Percentiles rank a stretch among this genome's conserved stretches.
phyloP scores from a whole-genome alignment of 2,329 filamentous ascomycete genomes.

The Dactylonectria estremocensis region DNA sequence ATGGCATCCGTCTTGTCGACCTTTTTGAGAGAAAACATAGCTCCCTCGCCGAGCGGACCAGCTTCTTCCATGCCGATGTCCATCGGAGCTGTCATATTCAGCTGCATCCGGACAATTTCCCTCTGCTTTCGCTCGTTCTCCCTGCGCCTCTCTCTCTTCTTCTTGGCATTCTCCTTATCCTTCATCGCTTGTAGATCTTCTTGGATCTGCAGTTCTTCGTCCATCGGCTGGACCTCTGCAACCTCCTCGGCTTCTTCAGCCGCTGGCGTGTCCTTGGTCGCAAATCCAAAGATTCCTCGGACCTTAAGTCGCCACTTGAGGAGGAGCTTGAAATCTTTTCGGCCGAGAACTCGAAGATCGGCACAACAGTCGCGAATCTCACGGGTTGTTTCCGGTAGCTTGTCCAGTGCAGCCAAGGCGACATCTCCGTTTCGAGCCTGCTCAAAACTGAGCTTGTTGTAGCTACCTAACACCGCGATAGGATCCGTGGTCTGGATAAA shows the following conservation, averaged over 20 bases:
- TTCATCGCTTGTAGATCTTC: slow-evolving; percentile 87
- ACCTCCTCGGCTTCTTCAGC: slow-evolving; percentile 74
- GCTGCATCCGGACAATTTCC: slow-evolving; percentile 95
- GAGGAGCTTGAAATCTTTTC: slow-evolving; percentile 93
- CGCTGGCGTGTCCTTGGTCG: slow-evolving; percentile 76
- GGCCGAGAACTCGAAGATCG: slow-evolving; percentile 90
- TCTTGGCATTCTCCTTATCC: slow-evolving; percentile 82
- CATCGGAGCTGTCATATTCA: slow-evolving; percentile 96
- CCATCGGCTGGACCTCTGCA: slow-evolving; percentile 89
- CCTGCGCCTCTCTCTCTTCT: slow-evolving; percentile 85
- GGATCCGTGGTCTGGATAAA: slow-evolving; percentile 96
- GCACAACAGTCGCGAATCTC: slow-evolving; percentile 85
- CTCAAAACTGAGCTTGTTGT: slow-evolving; percentile 88
- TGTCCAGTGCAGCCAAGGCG: slow-evolving; percentile 87
- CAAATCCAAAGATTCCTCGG: slow-evolving; percentile 90
- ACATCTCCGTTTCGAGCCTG: slow-evolving; percentile 88
- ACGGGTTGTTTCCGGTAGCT: slow-evolving; percentile 87
- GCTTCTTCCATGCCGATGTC: slow-evolving; percentile 94
- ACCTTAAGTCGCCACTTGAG: slow-evolving; percentile 92
- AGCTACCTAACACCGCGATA: slow-evolving; percentile 88
- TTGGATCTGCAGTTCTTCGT: slow-evolving; percentile 92
- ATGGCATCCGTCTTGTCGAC: slow-evolving; percentile 83
- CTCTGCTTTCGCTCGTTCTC: slow-evolving; percentile 96
- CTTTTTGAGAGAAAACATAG: slow-evolving; percentile 89
- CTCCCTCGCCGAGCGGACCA: slow-evolving; percentile 82